Base-by-base conservation (phyloP, 2,329 filamentous ascomycete genomes). In the Hansfordia pulvinata region DNA sequence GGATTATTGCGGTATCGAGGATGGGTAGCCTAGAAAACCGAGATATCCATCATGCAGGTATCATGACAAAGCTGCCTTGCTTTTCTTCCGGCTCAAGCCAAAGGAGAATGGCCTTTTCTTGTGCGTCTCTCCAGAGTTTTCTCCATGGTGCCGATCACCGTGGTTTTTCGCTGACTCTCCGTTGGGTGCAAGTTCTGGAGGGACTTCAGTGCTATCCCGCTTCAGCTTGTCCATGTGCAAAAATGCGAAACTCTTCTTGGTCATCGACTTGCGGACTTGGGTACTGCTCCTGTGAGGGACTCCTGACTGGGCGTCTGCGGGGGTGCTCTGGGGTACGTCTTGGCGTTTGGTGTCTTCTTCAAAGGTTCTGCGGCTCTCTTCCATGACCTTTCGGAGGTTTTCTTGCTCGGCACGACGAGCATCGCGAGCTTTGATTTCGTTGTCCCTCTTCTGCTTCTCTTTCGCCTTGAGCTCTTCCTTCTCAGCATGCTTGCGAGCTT, bases 231-330 rank as follows among this genome's bases (percentile, higher is more conserved):
- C 63, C 34, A 69, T 71, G 39, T 63, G 59, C 19, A 76, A 54
- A 43, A 81, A 79, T 17, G 66, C 69, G 42, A 82, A 76, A 38
- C 80, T 79, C 50, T 78, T 83, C 35, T 76, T 71, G 25, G 80
- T 70, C 58, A 93, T 67, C 35, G 81, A 85, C 56, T 82, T 88
- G 49, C 76, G 83, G 8, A 72, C 72, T 29, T 76, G 14, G 9
- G 23, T 65, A 38, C 75, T 69, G 36, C 80, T 74, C 23, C 81
- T 64, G 41, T 70, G 21, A 90, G 55, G 4, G 17, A 71, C 60
- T 5, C 60, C 56, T 17, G 48, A 20, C 15, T 28, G 31, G 12
- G 31, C 28, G 20, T 23, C 27, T 19, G 39, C 35, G 12, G 42
- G 29, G 11, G 44, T 41, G 27, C 32, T 30, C 20, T 44, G 35